Evolutionary conservation across 2,329 filamentous ascomycete species (phyloP).

Genomic region (Knufia fluminis): DNA sequence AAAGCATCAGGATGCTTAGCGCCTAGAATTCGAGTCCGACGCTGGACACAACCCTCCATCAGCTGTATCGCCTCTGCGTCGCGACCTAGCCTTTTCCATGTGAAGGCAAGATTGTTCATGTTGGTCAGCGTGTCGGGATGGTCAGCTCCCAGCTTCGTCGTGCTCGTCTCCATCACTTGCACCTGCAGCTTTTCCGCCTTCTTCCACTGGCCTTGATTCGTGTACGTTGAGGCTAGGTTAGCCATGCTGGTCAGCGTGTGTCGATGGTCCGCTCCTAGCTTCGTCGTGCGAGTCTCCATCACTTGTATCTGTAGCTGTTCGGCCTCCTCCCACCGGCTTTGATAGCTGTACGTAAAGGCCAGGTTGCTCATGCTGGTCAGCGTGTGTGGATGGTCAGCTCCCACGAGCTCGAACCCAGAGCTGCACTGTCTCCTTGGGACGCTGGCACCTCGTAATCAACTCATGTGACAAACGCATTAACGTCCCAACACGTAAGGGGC

Average conservation of each 20-base stretch:
- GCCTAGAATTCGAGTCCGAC: slow-evolving; percentile 5
- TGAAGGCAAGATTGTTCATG: slow-evolving; percentile 17
- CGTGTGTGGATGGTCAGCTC: slow-evolving; percentile 17
- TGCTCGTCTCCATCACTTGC: too few species aligned
- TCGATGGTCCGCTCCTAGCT: slow-evolving; percentile 12
- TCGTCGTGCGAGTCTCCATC: slow-evolving; percentile 6
- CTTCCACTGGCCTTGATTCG: too few species aligned
- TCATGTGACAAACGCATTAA: too few species aligned
- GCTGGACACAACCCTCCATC: slow-evolving; percentile 8
- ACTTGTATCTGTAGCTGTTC: slow-evolving; percentile 12
- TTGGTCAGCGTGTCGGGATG: slow-evolving; percentile 18
- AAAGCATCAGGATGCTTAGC: slow-evolving; percentile 7
- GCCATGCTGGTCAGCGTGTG: slow-evolving; percentile 18
- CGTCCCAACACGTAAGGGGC: too few species aligned
- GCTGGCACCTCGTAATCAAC: too few species aligned
- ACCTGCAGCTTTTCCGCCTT: too few species aligned
- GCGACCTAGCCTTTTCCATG: slow-evolving; percentile 1
- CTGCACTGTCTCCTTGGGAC: too few species aligned
- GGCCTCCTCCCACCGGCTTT: slow-evolving; percentile 45
- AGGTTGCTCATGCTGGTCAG: slow-evolving; percentile 18
- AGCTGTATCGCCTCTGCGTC: slow-evolving; percentile 10
- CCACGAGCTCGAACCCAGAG: too few species aligned
- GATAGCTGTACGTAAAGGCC: too few species aligned
- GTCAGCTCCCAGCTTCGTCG: slow-evolving; percentile 10
- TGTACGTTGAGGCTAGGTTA: slow-evolving; percentile 18